Conservation (phyloP, 2,329 filamentous ascomycete species). For the Stagonosporopsis cucurbitacearum region DNA sequence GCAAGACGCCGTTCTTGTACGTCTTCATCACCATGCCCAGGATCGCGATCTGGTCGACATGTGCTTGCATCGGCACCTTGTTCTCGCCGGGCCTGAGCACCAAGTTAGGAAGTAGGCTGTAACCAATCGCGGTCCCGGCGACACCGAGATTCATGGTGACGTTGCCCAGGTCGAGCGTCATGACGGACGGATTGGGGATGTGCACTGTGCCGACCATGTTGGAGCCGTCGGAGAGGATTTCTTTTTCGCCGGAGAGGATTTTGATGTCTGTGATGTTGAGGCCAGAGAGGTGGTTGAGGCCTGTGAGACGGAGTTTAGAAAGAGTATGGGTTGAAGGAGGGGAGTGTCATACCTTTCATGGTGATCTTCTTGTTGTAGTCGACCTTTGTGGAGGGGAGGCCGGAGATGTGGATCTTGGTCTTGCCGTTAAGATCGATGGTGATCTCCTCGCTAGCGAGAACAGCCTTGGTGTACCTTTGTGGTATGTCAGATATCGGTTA, state of each 20-base stretch:
- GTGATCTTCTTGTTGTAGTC: conserved; percentile 63
- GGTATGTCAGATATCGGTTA: not conserved
- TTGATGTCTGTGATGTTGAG: conserved; percentile 60
- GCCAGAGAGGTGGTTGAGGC: conserved; percentile 63
- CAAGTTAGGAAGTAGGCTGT: conserved; percentile 64
- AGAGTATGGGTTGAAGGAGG: not conserved
- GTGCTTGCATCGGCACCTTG: conserved; percentile 61
- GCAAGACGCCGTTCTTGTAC: conserved; percentile 63
- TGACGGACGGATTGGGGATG: conserved; percentile 69
- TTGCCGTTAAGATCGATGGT: conserved; percentile 59
- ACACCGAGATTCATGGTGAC: conserved; percentile 66
- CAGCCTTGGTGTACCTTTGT: conserved; percentile 53
- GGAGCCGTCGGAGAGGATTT: conserved; percentile 51
- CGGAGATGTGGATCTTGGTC: conserved; percentile 59
- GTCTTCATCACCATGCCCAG: conserved; percentile 54
- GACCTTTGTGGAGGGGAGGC: conserved; percentile 58
- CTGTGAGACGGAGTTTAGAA: conserved; percentile 43
- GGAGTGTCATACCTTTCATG: conserved; percentile 59
- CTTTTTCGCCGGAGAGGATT: conserved; percentile 50
- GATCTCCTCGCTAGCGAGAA: conserved; percentile 58
- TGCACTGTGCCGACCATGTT: conserved; percentile 67
- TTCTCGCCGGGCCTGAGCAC: conserved; percentile 65
- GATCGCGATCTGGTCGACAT: conserved; percentile 59
- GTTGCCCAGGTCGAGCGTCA: conserved; percentile 72
- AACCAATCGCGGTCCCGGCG: conserved; percentile 60